Percentiles rank a stretch among this genome's conserved stretches.
phyloP scores from a whole-genome alignment of 345 rosid species.

The Cardamine occulta region DNA sequence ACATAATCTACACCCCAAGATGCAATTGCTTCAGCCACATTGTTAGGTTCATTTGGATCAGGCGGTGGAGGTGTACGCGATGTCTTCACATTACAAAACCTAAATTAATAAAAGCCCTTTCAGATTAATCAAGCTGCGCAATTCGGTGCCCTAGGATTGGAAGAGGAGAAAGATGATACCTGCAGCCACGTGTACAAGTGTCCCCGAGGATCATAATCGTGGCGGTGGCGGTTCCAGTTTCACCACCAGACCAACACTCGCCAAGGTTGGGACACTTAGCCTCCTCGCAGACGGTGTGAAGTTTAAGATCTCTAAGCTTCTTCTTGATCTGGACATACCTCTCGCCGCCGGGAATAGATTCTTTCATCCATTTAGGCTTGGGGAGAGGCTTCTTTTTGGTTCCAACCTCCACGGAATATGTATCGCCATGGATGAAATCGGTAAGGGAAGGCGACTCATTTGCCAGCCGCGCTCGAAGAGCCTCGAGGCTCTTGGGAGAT shows the following conservation, averaged over 20 bases:
- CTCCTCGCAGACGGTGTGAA: slow-evolving; percentile 98
- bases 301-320: slow-evolving; percentile 86
- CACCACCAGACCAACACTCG: slow-evolving; percentile 99
- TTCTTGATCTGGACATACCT: slow-evolving; percentile 97
- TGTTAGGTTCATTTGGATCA: slow-evolving; percentile 83
- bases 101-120: slow-evolving; percentile 28
- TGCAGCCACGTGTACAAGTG: slow-evolving; percentile 96
- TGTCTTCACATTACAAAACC: slow-evolving; percentile 96
- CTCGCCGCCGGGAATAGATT: slow-evolving; percentile 89
- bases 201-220: slow-evolving; percentile 97
- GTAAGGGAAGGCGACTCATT: slow-evolving; percentile 69
- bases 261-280: slow-evolving; percentile 95
- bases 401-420: slow-evolving; percentile 92
- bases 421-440: slow-evolving; percentile 59
- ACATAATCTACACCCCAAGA: slow-evolving; percentile 96
- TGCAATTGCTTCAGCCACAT: slow-evolving; percentile 96
- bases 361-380: slow-evolving; percentile 98
- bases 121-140: neutral
- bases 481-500: slow-evolving; percentile 62
- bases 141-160: slow-evolving; percentile 17
- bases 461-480: slow-evolving; percentile 83
- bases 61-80: slow-evolving; percentile 95
- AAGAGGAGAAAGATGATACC: slow-evolving; percentile 48
- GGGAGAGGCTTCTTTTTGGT: slow-evolving; percentile 95
- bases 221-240: slow-evolving; percentile 96